phyloP scores from a whole-genome alignment of 345 rosid species.

The Aurinia saxatilis region DNA sequence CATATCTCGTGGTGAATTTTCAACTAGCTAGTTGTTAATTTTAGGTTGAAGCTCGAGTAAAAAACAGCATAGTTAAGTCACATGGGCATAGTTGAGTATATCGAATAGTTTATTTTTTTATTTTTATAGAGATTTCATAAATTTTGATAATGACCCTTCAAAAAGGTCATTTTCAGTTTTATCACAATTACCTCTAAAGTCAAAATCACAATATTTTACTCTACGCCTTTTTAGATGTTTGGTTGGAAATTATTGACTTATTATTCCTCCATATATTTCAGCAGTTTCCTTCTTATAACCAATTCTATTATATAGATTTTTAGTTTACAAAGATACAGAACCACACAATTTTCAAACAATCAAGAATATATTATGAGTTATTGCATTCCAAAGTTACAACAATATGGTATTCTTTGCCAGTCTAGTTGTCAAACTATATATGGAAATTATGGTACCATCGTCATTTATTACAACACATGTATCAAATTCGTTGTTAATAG shows the following conservation, averaged over 20 bases:
- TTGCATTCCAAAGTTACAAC: not conserved
- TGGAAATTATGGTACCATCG: not conserved
- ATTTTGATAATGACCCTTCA: not conserved
- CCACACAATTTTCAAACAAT: not conserved
- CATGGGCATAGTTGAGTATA: not conserved
- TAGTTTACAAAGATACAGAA: not conserved
- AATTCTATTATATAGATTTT: not conserved
- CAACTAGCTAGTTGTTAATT: not conserved
- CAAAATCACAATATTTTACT: constrained; percentile 3
- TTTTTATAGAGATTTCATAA: not conserved
- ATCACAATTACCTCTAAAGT: constrained; percentile 15
- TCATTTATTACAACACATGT: not conserved
- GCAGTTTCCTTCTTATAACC: not conserved
- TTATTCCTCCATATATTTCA: not conserved
- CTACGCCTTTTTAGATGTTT: not conserved
- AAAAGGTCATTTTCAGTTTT: not conserved
- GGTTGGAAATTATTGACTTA: constrained; percentile 6
- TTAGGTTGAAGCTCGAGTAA: not conserved
- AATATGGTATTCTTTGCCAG: not conserved
- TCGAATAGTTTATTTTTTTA: not conserved
- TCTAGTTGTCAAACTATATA: not conserved
- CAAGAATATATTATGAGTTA: not conserved
- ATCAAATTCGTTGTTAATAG: not conserved
- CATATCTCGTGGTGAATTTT: not conserved
- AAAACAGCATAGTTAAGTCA: not conserved